Conservation (phyloP, 768 basidiomycete genomes). For the Zangia roseola region DNA sequence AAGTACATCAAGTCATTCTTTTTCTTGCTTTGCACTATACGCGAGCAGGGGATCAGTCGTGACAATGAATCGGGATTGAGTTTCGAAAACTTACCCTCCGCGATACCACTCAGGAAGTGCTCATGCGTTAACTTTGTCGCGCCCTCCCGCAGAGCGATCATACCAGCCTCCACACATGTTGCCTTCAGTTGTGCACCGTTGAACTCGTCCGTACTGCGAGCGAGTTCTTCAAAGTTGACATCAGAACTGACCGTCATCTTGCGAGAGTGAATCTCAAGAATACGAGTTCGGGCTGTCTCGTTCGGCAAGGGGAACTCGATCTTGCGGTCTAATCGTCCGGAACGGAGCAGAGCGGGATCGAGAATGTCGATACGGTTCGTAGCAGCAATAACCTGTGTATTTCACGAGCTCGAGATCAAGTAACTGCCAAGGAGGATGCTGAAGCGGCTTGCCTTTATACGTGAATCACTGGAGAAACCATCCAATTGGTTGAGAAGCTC, state of each 20-base stretch:
- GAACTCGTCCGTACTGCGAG: slow-evolving; percentile 96
- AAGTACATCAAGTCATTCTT: slow-evolving; percentile 98
- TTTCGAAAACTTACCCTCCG: slow-evolving; percentile 60
- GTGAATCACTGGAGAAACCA: slow-evolving; percentile 94
- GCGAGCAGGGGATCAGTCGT: slow-evolving; percentile 27
- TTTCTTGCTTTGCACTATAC: slow-evolving; percentile 96
- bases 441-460: slow-evolving; percentile 76
- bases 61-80: background rate
- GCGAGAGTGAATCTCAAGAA: slow-evolving; percentile 94
- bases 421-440: background rate
- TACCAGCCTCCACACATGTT: slow-evolving; percentile 98
- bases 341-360: slow-evolving; percentile 96
- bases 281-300: slow-evolving; percentile 93
- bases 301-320: slow-evolving; percentile 98
- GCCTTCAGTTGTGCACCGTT: slow-evolving; percentile 97
- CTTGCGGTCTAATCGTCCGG: slow-evolving; percentile 95
- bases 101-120: slow-evolving; percentile 91
- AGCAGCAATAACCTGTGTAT: slow-evolving; percentile 87
- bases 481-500: slow-evolving; percentile 98
- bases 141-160: slow-evolving; percentile 96
- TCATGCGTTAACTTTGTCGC: slow-evolving; percentile 88
- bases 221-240: slow-evolving; percentile 96
- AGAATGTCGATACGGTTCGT: slow-evolving; percentile 99
- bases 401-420: slow-evolving; percentile 5
- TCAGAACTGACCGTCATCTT: slow-evolving; percentile 89